A percentile compares a stretch with the other conserved stretches of the same genome.
Evolutionary conservation across 768 basidiomycete species (phyloP).

Genomic region (Boletus rufocinnamomeus): DNA sequence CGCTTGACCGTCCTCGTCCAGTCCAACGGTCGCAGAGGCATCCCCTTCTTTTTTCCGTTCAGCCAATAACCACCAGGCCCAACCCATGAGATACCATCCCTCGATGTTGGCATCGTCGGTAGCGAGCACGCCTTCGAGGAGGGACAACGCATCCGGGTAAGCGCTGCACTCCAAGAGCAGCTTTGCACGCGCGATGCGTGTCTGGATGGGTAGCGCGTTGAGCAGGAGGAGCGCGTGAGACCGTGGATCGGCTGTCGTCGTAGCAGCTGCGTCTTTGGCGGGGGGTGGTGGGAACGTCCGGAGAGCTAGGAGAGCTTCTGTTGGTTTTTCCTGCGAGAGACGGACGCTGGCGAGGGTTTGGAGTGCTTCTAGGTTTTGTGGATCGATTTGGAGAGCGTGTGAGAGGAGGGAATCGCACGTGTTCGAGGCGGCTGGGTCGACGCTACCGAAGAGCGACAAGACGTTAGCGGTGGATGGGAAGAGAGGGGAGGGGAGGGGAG

Average conservation of each 20-base stretch:
- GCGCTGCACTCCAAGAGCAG: constrained; percentile 76
- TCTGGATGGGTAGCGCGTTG: constrained; percentile 57
- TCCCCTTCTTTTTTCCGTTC: constrained; percentile 63
- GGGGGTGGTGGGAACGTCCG: constrained; percentile 23
- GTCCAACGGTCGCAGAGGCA: constrained; percentile 43
- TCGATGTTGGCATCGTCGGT: constrained; percentile 86
- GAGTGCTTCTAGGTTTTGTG: constrained; percentile 75
- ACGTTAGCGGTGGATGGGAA: neutral
- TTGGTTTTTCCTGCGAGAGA: constrained; percentile 82
- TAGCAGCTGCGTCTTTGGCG: neutral
- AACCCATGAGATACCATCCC: constrained; percentile 93
- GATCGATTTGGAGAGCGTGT: constrained; percentile 72
- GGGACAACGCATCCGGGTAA: constrained; percentile 69
- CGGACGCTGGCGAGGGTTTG: constrained; percentile 83
- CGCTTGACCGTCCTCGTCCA: constrained; percentile 37
- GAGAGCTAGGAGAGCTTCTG: constrained; percentile 63
- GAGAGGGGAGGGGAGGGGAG: neutral
- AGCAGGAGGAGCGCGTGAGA: constrained; percentile 40
- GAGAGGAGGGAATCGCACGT: constrained; percentile 78
- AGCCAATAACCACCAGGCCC: constrained; percentile 86
- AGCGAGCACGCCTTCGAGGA: constrained; percentile 77
- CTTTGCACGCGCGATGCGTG: constrained; percentile 73
- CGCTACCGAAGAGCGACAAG: constrained; percentile 44
- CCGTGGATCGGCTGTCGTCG: constrained; percentile 3
- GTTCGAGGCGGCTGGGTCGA: constrained; percentile 78